Evolutionary conservation across 169 alveolate genomes (phyloP), one percentile per base, ranked within the genome.

Genomic region (Plasmodium gaboni): DNA sequence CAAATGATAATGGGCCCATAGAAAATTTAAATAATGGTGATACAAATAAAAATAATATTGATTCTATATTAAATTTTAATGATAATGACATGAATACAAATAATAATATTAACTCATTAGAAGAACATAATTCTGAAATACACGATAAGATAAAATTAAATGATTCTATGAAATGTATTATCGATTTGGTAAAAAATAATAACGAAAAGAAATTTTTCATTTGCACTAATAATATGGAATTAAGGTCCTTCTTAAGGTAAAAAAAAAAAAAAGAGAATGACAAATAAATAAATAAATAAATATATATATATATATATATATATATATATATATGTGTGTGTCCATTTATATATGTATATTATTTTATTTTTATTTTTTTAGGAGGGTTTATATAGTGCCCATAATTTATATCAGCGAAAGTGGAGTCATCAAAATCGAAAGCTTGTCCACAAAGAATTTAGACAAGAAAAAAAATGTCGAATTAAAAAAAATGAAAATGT

Each of bases 141-240:
- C 44, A 32, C 9, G 9, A 32, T 32, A 32, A 32, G 9, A 32
- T 32, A 32, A 59, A 63, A 2, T 51, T 83, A 26, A 53, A 80
- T 60, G 91, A 67, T 42, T 83, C 91, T 28, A 69, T 69, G 71
- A 83, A 83, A 68, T 83, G 91, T 48, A 83, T 83, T n/a, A 67
- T 83, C 1, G 91, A 83, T 38, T 68, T 83, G 22, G 91, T 83
- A 55, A 83, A 83, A 67, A 83, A 83, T 38, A 83, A 83, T 55
- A 83, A 83, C 48, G 91, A 83, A 61, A 83, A 83, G 48, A 83
- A 83, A 19, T 83, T 83, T 69, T 83, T 83, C 48, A 57, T 83
- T 42, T 80, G 73, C n/a, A 83, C 91, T 5, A 83, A 83, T 26
- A 83, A 83, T 53, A 2, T 28, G 46, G 85, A 67, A 24, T 50